phyloP scores from a whole-genome alignment of 805 yeast genomes.

The Nakazawaea sp. region DNA sequence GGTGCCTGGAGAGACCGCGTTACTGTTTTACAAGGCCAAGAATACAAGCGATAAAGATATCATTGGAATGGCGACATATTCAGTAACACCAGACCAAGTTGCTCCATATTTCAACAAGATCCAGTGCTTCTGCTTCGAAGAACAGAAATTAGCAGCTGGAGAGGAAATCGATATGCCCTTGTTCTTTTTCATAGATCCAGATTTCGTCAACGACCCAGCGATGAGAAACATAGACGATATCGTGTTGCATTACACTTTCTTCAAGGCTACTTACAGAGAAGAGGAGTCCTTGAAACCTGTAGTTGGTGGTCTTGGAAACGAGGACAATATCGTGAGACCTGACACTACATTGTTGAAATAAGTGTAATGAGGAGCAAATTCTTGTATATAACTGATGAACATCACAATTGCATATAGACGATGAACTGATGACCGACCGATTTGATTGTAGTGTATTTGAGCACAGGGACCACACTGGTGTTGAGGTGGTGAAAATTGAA shows the following conservation, averaged over 20 bases:
- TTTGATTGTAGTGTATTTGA: background rate
- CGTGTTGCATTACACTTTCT: conserved; percentile 88
- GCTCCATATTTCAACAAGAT: conserved; percentile 96
- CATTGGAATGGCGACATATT: conserved; percentile 97
- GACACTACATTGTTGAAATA: conserved; percentile 8
- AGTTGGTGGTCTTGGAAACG: conserved; percentile 10
- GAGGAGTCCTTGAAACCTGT: conserved; percentile 8
- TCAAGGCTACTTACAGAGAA: conserved; percentile 44
- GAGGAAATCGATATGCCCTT: conserved; percentile 99
- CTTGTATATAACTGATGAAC: conserved; percentile 5
- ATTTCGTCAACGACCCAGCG: conserved; percentile 84
- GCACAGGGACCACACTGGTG: background rate
- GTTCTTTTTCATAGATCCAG: conserved; percentile 95
- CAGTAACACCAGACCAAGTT: conserved; percentile 93
- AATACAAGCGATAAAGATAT: conserved; percentile 82
- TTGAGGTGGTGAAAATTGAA: too few relatives aligned
- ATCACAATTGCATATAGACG: too few relatives aligned
- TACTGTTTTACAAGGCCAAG: conserved; percentile 91
- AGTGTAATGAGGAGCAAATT: background rate
- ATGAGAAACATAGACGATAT: conserved; percentile 89
- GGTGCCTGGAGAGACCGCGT: conserved; percentile 95
- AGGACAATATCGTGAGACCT: conserved; percentile 1
- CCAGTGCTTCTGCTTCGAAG: conserved; percentile 98
- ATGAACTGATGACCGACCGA: too few relatives aligned
- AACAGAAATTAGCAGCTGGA: conserved; percentile 87